A percentile compares a stretch with the other conserved stretches of the same genome.
Conservation (phyloP, 768 basidiomycete species). For the Termitomyces sp. region DNA sequence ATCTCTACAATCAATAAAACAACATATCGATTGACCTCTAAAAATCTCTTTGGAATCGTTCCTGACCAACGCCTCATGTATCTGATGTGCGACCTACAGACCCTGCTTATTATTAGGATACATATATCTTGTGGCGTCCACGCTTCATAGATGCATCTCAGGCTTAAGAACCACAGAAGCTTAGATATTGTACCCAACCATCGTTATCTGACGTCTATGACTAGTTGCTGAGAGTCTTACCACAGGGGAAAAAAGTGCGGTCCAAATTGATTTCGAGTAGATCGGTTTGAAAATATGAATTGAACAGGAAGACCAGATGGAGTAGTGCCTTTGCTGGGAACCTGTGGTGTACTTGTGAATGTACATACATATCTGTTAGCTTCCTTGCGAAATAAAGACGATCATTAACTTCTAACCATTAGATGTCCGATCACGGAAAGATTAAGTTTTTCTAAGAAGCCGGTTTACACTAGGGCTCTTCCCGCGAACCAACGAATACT, state of each 20-base stretch:
- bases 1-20: slow-evolving; percentile 3
- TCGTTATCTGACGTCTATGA: neutral
- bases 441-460: neutral
- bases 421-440: neutral
- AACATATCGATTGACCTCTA: slow-evolving; percentile 8
- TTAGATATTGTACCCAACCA: neutral
- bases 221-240: neutral
- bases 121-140: slow-evolving; percentile 9
- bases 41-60: slow-evolving; percentile 2
- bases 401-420: neutral
- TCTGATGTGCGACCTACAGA: neutral
- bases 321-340: neutral
- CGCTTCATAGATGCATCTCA: neutral
- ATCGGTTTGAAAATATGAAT: neutral
- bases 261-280: neutral
- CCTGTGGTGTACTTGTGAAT: neutral
- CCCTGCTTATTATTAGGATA: neutral
- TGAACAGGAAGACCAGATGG: neutral
- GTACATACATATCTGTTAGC: no score
- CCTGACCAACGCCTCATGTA: slow-evolving; percentile 9
- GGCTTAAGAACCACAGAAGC: neutral
- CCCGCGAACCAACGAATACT: neutral
- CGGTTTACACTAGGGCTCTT: neutral
- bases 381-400: neutral
- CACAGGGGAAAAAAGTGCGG: neutral